Evolutionary conservation across 1,284 basidiomycete species (phyloP), one percentile per base, ranked within the genome.

Genomic region (Gomphus sp.): DNA sequence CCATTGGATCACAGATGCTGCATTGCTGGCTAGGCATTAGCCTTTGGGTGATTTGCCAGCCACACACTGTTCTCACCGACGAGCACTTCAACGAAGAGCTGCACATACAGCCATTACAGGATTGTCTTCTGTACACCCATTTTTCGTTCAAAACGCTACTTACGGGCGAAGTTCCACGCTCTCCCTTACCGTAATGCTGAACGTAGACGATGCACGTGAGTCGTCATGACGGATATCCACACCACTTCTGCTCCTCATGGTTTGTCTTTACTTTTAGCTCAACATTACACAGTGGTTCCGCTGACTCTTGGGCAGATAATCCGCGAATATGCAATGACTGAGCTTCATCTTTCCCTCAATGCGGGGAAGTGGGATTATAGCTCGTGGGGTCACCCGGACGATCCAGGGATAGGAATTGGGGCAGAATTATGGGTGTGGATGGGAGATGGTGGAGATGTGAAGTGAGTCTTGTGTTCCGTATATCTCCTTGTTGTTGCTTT

Each of bases 331-430:
- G 83, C 86, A 0, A 84, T 95, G 25, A 85, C 89, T 0, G 92
- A 96, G 65, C 78, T 98, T 14, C 90, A 94, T 64, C 80, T 98
- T 1, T 84, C 86, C 11, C 79, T 98, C 59, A 95, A 93, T 62
- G 84, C 92, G 10, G 95, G 95, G 9, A 87, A 87, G 63, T 98
- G 95, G 95, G 81, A 90, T 67, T 93, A 94, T 67, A 80, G 82
- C 39, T 72, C 79, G n/a, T 96, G 93, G 88, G 89, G 89, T 0
- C 81, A 84, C 63, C 91, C 92, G 1, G 81, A 85, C 39, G 87
- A 90, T 63, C 73, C 80, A 3, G 86, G 85, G 2, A 92, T 90
- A 3, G 82, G 88, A 0, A 84, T 85, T 0, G 96, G 94, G 7
- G 95, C 91, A 4, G 92, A 96, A 68, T 73, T 98, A 2, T 90